A percentile compares a stretch with the other conserved stretches of the same genome.
Evolutionary conservation across 2,329 filamentous ascomycete species (phyloP).

Genomic region (Albifimbria verrucaria): DNA sequence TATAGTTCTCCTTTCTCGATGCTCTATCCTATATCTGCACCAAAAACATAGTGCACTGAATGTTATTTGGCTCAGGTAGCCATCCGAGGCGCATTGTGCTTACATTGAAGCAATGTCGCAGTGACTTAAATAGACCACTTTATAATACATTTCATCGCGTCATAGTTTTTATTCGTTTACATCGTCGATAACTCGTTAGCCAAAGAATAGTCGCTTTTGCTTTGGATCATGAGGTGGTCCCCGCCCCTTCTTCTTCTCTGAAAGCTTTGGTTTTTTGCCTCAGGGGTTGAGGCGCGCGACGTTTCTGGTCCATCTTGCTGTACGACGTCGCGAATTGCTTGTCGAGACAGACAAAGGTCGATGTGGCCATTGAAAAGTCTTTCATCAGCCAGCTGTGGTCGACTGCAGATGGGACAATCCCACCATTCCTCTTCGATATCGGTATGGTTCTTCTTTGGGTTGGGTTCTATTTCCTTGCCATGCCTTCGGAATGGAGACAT

Average conservation of each 20-base stretch:
- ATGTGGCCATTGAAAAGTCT: slow-evolving; percentile 85
- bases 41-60: too few species aligned
- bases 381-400: slow-evolving; percentile 73
- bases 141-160: slow-evolving; percentile 6
- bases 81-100: background rate
- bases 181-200: slow-evolving; percentile 22
- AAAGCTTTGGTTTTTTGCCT: slow-evolving; percentile 33
- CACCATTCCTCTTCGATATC: slow-evolving; percentile 55
- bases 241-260: slow-evolving; percentile 37
- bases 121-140: slow-evolving; percentile 1
- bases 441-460: slow-evolving; percentile 31
- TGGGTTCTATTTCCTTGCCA: slow-evolving; percentile 50
- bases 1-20: slow-evolving; percentile 3
- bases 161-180: slow-evolving; percentile 6
- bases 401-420: slow-evolving; percentile 85
- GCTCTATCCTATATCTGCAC: too few species aligned
- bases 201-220: slow-evolving; percentile 53
- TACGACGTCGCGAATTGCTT: slow-evolving; percentile 81
- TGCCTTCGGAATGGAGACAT: slow-evolving; percentile 23
- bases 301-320: slow-evolving; percentile 43
- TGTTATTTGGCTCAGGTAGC: background rate
- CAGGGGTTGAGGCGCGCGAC: slow-evolving; percentile 28
- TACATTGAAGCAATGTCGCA: background rate
- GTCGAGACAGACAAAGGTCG: slow-evolving; percentile 81
- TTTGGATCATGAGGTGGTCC: slow-evolving; percentile 35